A percentile compares a stretch with the other conserved stretches of the same genome.
phyloP scores from a whole-genome alignment of 2,329 filamentous ascomycete genomes.

The Aspergillus awamori region DNA sequence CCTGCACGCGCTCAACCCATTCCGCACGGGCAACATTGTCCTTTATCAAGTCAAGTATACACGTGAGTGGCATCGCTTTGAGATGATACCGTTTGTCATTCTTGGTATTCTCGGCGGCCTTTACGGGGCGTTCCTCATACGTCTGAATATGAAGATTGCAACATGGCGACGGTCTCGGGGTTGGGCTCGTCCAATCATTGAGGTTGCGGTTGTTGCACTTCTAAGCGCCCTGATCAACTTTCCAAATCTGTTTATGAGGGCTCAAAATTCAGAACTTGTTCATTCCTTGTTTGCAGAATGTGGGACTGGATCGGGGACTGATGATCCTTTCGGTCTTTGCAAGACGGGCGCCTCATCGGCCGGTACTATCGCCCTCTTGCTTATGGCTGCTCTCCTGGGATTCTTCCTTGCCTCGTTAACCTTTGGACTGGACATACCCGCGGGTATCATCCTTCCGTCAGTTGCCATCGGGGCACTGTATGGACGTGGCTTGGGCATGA shows the following conservation, averaged over 20 bases:
- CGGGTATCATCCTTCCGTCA: slow-evolving; percentile 92
- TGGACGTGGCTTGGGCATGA: slow-evolving; percentile 84
- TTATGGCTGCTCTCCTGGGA: slow-evolving; percentile 80
- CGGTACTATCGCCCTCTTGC: slow-evolving; percentile 77
- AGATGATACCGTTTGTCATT: slow-evolving; percentile 82
- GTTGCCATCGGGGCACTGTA: slow-evolving; percentile 93
- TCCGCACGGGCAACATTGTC: slow-evolving; percentile 92
- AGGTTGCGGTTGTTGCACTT: slow-evolving; percentile 78
- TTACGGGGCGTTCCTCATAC: slow-evolving; percentile 93
- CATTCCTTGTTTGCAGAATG: slow-evolving; percentile 93
- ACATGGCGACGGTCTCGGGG: slow-evolving; percentile 73
- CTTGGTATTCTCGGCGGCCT: slow-evolving; percentile 89
- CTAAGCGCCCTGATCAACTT: slow-evolving; percentile 90
- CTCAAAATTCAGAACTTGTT: slow-evolving; percentile 87
- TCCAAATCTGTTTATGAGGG: slow-evolving; percentile 94
- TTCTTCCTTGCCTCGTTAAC: slow-evolving; percentile 85
- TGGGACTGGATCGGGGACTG: slow-evolving; percentile 57
- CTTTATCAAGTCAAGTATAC: slow-evolving; percentile 95
- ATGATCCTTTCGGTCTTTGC: slow-evolving; percentile 89
- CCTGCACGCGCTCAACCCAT: slow-evolving; percentile 89
- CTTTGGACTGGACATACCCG: slow-evolving; percentile 91
- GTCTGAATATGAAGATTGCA: slow-evolving; percentile 84
- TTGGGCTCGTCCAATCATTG: slow-evolving; percentile 72
- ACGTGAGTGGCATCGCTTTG: slow-evolving; percentile 90
- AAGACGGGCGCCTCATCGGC: slow-evolving; percentile 81